These are phyloP conservation scores for Gentiana macrophylla DNA, from an alignment of 257 asterid species.

Conservation along the genomic window DNA sequence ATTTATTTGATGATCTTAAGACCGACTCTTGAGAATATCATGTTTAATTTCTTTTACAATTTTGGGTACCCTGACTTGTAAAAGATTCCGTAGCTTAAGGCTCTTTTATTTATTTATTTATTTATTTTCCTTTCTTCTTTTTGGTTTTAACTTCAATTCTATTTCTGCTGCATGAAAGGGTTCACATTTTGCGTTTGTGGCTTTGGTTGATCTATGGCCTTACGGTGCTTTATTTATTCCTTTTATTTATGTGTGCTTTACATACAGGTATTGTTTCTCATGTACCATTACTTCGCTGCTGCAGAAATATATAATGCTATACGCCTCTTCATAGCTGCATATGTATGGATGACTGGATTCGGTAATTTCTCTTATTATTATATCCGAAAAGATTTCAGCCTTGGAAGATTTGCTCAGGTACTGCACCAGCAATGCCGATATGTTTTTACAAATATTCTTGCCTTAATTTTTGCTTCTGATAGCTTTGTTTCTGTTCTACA, in stretches of 20 bases:
- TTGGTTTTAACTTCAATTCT: not conserved
- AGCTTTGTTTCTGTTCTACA: slow-evolving; percentile 18
- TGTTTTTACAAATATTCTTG: slow-evolving; percentile 2
- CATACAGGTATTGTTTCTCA: slow-evolving; percentile 70
- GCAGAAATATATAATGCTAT: slow-evolving; percentile 74
- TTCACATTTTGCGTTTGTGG: too few species aligned
- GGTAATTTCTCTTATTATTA: slow-evolving; percentile 90
- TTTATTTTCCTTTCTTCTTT: not conserved
- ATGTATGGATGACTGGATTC: slow-evolving; percentile 95
- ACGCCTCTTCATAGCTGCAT: slow-evolving; percentile 73
- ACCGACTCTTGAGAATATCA: too few species aligned
- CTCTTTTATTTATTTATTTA: not conserved
- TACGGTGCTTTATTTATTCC: not conserved
- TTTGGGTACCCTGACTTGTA: too few species aligned
- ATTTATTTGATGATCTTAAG: too few species aligned
- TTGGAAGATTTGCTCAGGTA: slow-evolving; percentile 76
- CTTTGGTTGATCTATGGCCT: too few species aligned
- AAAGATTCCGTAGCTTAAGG: too few species aligned
- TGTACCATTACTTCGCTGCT: slow-evolving; percentile 92
- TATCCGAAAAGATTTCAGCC: slow-evolving; percentile 77
- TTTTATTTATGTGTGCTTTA: not conserved
- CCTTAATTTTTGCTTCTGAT: slow-evolving; percentile 17
- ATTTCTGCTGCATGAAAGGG: not conserved
- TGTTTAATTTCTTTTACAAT: too few species aligned
- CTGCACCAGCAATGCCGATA: slow-evolving; percentile 2